Evolutionary conservation across 2,329 filamentous ascomycete species (phyloP).

Genomic region (Paecilomyces sp.): DNA sequence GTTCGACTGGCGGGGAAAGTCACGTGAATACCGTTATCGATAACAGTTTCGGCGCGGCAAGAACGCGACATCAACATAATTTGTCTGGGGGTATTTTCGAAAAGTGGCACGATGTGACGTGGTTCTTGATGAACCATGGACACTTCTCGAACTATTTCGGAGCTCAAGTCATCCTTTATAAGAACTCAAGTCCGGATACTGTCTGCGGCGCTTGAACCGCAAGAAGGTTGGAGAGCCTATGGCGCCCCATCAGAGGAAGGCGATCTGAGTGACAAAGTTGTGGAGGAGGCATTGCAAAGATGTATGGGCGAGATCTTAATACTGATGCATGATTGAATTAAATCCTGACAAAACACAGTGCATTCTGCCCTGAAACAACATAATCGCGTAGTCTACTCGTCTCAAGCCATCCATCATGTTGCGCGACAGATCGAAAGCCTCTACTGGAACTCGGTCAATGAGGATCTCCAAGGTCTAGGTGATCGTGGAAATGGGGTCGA

Average conservation of each 20-base stretch:
- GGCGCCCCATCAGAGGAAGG: conserved; percentile 34
- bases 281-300: conserved; percentile 46
- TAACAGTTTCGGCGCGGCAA: neutral
- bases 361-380: conserved; percentile 47
- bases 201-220: conserved; percentile 40
- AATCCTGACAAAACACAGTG: conserved; percentile 27
- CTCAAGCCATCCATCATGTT: conserved; percentile 49
- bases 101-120: neutral
- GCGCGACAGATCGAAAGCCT: conserved; percentile 49
- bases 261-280: conserved; percentile 41
- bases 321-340: conserved; percentile 1
- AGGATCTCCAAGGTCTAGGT: conserved; percentile 19
- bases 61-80: neutral
- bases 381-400: conserved; percentile 46
- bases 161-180: conserved; percentile 46
- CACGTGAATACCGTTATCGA: conserved; percentile 7
- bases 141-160: conserved; percentile 38
- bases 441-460: conserved; percentile 46
- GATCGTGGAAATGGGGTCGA: conserved; percentile 24
- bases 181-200: conserved; percentile 46
- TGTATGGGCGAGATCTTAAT: conserved; percentile 21
- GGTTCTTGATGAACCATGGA: conserved; percentile 26
- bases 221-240: conserved; percentile 41
- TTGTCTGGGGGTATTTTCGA: neutral
- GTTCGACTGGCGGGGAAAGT: neutral